Evolutionary conservation across 768 basidiomycete species (phyloP), one percentile per base, ranked within the genome.

Genomic region (Boletellus emodensis): DNA sequence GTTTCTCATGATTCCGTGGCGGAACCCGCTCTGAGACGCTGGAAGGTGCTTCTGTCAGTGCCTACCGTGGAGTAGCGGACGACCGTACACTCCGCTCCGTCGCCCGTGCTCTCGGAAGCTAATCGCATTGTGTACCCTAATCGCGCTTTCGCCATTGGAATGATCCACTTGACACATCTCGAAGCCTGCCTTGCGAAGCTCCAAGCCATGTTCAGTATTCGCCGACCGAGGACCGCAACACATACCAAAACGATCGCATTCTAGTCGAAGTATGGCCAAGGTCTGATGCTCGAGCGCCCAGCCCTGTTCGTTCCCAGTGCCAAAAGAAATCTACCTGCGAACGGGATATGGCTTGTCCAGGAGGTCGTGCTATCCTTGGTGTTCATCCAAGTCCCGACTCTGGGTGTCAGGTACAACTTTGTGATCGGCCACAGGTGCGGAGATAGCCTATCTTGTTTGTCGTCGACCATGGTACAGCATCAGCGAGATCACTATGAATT

Each of bases 401-500:
- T 71, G 38, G 68, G 70, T 35, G 62, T 72, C 22, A 41, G 52
- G 37, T 67, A 69, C 15, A 61, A 72, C 30, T 64, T 54, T 14
- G 71, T 71, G 6, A 58, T 72, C 17, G 71, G 70, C 39, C 68
- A 68, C 50, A 64, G 67, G 68, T 63, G n/a, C 35, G 51, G 17
- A 17, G 26, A 22, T 7, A 9, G 10, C 36, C 5, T 8, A 9
- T 38, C n/a, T 47, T 46, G 3, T 2, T 39, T 43, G 7, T 22
- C 32, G 34, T 47, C 67, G 41, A 60, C 40, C 11, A n/a, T 35
- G 40, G 10, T 20, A 48, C 17, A 60, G 56, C 56, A 54, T 64
- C n/a, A 68, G 70, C 26, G 70, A 72, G 44, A 67, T 71, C 38
- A 70, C 66, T 4, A 71, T 71, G 61, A 61, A 68, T 37, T 72